Conservation (phyloP, 805 yeast species). For the Lipomyces orientalis region DNA sequence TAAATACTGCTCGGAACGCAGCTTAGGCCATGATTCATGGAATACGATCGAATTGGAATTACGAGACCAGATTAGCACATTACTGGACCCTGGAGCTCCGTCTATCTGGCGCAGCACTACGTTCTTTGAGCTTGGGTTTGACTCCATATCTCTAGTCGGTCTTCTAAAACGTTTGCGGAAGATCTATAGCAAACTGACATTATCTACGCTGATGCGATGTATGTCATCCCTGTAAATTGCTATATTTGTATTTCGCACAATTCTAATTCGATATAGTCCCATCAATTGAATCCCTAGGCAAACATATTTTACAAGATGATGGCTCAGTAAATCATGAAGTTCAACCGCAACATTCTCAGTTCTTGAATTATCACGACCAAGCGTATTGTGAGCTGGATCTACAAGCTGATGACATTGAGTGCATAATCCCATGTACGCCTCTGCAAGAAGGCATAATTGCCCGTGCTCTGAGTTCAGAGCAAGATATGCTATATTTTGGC, state of each 20-base stretch:
- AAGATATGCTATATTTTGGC: conserved; percentile 25
- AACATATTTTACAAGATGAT: background rate
- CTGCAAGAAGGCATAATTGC: conserved; percentile 39
- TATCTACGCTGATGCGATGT: conserved; percentile 25
- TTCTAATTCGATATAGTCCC: conserved; percentile 21
- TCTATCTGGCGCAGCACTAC: conserved; percentile 20
- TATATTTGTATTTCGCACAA: background rate
- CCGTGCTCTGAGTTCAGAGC: conserved; percentile 14
- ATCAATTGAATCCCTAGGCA: conserved; percentile 16
- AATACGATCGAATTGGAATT: conserved; percentile 23
- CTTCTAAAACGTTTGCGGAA: conserved; percentile 24
- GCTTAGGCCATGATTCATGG: conserved; percentile 3
- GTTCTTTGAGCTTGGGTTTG: conserved; percentile 40
- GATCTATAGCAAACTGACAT: background rate
- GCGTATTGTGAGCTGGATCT: conserved; percentile 25
- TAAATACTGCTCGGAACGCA: background rate
- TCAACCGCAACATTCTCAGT: background rate
- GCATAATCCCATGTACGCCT: conserved; percentile 38
- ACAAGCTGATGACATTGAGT: conserved; percentile 28
- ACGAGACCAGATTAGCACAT: conserved; percentile 12
- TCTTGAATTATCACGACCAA: conserved; percentile 22
- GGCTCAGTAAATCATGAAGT: background rate
- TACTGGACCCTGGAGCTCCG: background rate
- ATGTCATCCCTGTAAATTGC: conserved; percentile 6
- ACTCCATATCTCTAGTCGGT: conserved; percentile 38